phyloP scores from a whole-genome alignment of 1,284 basidiomycete genomes.

The Stereum hirsutum region DNA sequence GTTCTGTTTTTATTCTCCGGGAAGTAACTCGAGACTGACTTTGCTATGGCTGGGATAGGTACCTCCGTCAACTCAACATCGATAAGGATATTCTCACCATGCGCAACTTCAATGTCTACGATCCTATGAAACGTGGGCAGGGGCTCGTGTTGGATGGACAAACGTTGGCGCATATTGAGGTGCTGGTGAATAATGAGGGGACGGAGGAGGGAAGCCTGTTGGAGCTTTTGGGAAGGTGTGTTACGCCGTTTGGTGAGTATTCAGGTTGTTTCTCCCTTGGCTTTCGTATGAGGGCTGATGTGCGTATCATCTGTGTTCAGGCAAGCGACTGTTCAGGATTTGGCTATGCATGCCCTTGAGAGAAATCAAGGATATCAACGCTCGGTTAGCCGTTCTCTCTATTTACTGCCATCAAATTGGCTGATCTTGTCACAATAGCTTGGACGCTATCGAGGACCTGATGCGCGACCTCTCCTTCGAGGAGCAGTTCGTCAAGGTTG shows the following conservation, averaged over 20 bases:
- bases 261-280: too few relatives aligned
- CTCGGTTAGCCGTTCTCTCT: slow-evolving; percentile 42
- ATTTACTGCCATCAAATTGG: neutral
- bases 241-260: slow-evolving; percentile 83
- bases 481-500: slow-evolving; percentile 61
- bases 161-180: slow-evolving; percentile 88
- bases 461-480: slow-evolving; percentile 73
- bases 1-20: too few relatives aligned
- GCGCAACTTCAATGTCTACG: slow-evolving; percentile 95
- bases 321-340: slow-evolving; percentile 87
- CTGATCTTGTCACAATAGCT: slow-evolving; percentile 30
- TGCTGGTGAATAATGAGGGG: slow-evolving; percentile 87
- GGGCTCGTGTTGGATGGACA: slow-evolving; percentile 87
- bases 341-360: slow-evolving; percentile 90
- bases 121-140: slow-evolving; percentile 83
- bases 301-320: slow-evolving; percentile 25
- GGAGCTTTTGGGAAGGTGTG: slow-evolving; percentile 75
- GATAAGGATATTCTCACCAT: slow-evolving; percentile 89
- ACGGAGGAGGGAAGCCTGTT: slow-evolving; percentile 83
- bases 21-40: too few relatives aligned
- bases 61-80: slow-evolving; percentile 86
- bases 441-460: slow-evolving; percentile 89
- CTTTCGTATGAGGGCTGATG: slow-evolving; percentile 1
- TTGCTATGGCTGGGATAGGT: slow-evolving; percentile 52
- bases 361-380: slow-evolving; percentile 77